Evolutionary conservation across 2,329 filamentous ascomycete genomes (phyloP), one percentile per base, ranked within the genome.

Genomic region (Aspergillus viridinutans): DNA sequence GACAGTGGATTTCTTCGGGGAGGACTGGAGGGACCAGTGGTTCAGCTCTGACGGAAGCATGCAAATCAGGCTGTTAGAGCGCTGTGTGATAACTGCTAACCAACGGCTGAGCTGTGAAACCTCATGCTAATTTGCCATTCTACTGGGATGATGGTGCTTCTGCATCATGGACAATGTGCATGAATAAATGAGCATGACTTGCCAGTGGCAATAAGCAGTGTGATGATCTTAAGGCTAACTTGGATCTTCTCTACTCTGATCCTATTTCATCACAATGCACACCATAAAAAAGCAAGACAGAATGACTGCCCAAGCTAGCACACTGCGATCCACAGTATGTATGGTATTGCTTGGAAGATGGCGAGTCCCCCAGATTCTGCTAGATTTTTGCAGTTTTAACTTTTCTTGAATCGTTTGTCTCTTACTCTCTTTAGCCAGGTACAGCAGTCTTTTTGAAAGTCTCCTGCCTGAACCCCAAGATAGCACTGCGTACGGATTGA

Each of bases 401-500:
- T 35, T 17, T 17, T 5, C 32, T 35, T 6, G 32, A 17, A 35
- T 35, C 17, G 32, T 35, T 32, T 35, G 32, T 17, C 6, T 35
- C 14, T 35, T 35, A 35, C 32, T 17, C 14, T 17, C 5, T 35
- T 17, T 17, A 35, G 32, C 32, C 14, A 35, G 32, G 32, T 35
- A 35, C 32, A 43, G n/a, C 12, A 12, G 23, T 25, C 12, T 25
- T 25, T 25, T 14, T 23, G 23, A 8, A 47, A 26, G 20, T 14
- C 21, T 47, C 43, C 43, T 26, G 20, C 23, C 21, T 14, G 21
- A 12, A 23, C 21, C 5, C 14, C 20, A 14, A 43, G 49, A 54
- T 58, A 55, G 55, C 43, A 54, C 17, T 57, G 45, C 1, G 42
- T 60, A 38, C 49, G 47, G 54, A 55, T 60, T 51, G 9, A 48